Percentiles rank a stretch among this genome's conserved stretches.
Conservation (phyloP, 495 filamentous ascomycete genomes). For the Saxophila tyrrhenica region DNA sequence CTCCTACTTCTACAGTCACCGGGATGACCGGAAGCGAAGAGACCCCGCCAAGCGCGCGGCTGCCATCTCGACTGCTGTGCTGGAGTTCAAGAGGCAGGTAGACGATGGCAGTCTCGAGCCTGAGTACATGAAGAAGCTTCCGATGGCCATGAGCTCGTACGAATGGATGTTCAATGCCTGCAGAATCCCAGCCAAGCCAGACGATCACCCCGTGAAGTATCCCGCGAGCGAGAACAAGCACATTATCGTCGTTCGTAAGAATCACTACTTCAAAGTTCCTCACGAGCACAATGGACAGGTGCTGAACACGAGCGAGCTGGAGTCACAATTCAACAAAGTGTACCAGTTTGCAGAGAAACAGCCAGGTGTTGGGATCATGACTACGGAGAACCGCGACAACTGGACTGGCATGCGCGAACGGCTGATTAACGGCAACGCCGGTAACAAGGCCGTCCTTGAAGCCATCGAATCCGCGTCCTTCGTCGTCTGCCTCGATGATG, state of each 20-base stretch:
- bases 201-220: conserved; percentile 79
- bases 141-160: conserved; percentile 95
- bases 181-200: conserved; percentile 71
- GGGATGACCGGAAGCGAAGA: conserved; percentile 78
- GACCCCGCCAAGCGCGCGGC: conserved; percentile 89
- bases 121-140: conserved; percentile 92
- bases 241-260: conserved; percentile 83
- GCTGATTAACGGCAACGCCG: conserved; percentile 60
- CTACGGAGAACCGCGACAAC: conserved; percentile 80
- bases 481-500: conserved; percentile 87
- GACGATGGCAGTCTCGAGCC: conserved; percentile 77
- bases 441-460: conserved; percentile 64
- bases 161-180: conserved; percentile 98
- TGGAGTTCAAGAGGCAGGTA: conserved; percentile 91
- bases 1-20: conserved; percentile 98
- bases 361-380: conserved; percentile 73
- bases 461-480: conserved; percentile 87
- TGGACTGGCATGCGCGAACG: conserved; percentile 75
- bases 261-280: conserved; percentile 85
- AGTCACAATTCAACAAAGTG: conserved; percentile 75
- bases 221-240: conserved; percentile 63
- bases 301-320: conserved; percentile 76
- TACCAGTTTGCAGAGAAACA: conserved; percentile 62
- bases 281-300: conserved; percentile 66
- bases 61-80: conserved; percentile 67